These are phyloP conservation scores for Cajanus cajan DNA, from an alignment of 306 rosid species.

Conservation along the genomic window DNA sequence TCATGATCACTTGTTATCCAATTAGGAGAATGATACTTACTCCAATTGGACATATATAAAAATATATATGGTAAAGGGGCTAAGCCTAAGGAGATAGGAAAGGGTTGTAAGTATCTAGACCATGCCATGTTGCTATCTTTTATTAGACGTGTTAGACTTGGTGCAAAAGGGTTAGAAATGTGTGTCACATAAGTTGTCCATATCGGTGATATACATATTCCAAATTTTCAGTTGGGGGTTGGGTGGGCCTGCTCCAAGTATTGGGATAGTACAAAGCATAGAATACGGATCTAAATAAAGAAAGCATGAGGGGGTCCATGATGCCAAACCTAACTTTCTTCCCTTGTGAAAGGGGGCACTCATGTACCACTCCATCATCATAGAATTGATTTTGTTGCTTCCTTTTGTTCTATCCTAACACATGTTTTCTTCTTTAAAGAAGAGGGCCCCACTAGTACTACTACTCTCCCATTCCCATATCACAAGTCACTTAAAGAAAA, in stretches of 20 bases:
- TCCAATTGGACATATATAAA: conserved; percentile 24
- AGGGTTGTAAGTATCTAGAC: conserved; percentile 34
- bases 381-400: conserved; percentile 67
- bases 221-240: conserved; percentile 50
- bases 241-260: conserved; percentile 35
- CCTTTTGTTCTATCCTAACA: conserved; percentile 53
- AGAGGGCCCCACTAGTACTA: conserved; percentile 40
- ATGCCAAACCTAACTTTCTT: conserved; percentile 66
- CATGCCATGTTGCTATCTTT: conserved; percentile 45
- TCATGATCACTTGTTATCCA: conserved; percentile 28
- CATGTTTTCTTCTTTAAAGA: conserved; percentile 42
- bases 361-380: conserved; percentile 55
- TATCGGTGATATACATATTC: conserved; percentile 51
- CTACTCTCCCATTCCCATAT: conserved; percentile 21
- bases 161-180: conserved; percentile 45
- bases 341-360: conserved; percentile 72
- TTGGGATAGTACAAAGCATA: conserved; percentile 57
- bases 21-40: conserved; percentile 52
- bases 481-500: conserved; percentile 31
- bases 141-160: conserved; percentile 36
- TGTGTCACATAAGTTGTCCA: conserved; percentile 58
- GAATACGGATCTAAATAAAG: conserved; percentile 59
- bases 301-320: conserved; percentile 54
- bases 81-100: conserved; percentile 28
- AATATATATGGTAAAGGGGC: not conserved